Conservation (phyloP, 2,329 filamentous ascomycete species). For the Fusarium annulatum region DNA sequence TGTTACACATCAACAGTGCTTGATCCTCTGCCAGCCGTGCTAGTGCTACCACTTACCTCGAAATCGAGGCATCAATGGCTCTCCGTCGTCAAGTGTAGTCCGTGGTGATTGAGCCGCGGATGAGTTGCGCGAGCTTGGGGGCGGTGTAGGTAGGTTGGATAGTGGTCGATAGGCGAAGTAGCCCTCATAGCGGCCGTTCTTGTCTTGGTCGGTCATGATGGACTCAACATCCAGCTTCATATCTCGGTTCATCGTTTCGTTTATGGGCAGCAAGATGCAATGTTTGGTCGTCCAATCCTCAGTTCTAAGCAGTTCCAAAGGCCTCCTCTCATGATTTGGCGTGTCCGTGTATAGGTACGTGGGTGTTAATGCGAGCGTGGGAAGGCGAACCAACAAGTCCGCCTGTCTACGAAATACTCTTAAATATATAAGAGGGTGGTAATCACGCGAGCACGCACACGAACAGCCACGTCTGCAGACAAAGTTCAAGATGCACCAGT, state of each 20-base stretch:
- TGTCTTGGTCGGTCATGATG: conserved; percentile 30
- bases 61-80: conserved; percentile 54
- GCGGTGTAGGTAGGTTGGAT: conserved; percentile 75
- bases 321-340: conserved; percentile 41
- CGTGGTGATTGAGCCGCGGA: conserved; percentile 58
- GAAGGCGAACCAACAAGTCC: conserved; percentile 16
- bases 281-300: conserved; percentile 36
- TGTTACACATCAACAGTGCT: neutral
- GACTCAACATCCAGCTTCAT: conserved; percentile 33
- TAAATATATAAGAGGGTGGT: conserved; percentile 21
- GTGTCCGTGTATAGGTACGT: conserved; percentile 13
- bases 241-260: conserved; percentile 37
- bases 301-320: conserved; percentile 33
- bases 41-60: conserved; percentile 49
- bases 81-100: conserved; percentile 57
- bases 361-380: conserved; percentile 14
- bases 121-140: conserved; percentile 62
- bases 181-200: conserved; percentile 50
- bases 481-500: conserved; percentile 27
- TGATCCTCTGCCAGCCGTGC: neutral
- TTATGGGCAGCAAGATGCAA: conserved; percentile 18
- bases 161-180: conserved; percentile 75
- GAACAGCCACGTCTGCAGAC: conserved; percentile 33
- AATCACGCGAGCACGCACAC: conserved; percentile 45
- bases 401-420: conserved; percentile 39